A percentile compares a stretch with the other conserved stretches of the same genome.
Conservation (phyloP, 2,329 filamentous ascomycete species). For the Cladosporium halotolerans region DNA sequence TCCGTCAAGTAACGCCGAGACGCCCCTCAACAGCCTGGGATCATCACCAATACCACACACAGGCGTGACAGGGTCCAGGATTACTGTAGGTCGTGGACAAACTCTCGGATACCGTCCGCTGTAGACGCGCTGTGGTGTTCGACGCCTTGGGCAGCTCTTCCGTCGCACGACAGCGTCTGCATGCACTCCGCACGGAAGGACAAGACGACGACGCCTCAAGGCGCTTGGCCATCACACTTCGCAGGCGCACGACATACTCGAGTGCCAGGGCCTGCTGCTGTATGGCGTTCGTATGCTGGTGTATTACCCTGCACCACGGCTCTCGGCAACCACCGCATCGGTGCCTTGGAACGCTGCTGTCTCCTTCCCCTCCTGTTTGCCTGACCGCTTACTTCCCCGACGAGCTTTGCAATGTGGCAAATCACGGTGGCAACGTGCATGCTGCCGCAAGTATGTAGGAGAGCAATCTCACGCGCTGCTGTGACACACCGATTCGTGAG, state of each 20-base stretch:
- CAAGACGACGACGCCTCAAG: slow-evolving; percentile 5
- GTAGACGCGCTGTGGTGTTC: slow-evolving; percentile 1
- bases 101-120: background rate
- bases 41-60: background rate
- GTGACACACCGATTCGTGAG: no score
- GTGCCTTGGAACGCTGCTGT: background rate
- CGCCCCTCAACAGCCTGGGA: background rate
- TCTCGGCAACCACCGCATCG: slow-evolving; percentile 2
- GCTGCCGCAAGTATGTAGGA: no score
- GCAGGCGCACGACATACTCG: slow-evolving; percentile 10
- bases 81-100: no score
- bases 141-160: background rate
- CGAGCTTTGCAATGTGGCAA: no score
- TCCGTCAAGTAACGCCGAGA: slow-evolving; percentile 5
- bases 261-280: background rate
- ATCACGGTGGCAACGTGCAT: no score
- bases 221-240: slow-evolving; percentile 1
- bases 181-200: slow-evolving; percentile 7
- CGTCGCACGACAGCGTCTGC: slow-evolving; percentile 4
- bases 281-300: slow-evolving; percentile 7
- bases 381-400: no score
- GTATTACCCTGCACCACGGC: slow-evolving; percentile 2
- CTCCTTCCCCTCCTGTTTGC: no score
- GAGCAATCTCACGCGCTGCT: no score
- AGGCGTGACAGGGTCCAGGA: background rate